phyloP scores from a whole-genome alignment of 768 basidiomycete species.

The Tricholoma bakamatsutake region DNA sequence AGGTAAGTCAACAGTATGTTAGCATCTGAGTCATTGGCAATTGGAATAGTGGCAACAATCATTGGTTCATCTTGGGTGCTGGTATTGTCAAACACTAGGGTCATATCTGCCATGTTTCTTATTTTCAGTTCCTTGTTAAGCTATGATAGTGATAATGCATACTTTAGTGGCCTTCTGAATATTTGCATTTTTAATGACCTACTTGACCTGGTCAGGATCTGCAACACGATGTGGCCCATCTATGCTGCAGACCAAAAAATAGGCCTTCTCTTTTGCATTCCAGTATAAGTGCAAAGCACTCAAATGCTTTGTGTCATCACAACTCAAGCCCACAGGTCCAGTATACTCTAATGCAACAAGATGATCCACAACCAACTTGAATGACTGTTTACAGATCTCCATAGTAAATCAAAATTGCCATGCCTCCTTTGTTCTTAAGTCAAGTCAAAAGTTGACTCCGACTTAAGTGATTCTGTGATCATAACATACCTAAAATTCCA shows the following conservation, averaged over 20 bases:
- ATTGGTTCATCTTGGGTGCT: too few relatives aligned
- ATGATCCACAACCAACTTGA: too few relatives aligned
- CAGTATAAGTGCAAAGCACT: slow-evolving; percentile 17
- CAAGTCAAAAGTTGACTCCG: too few relatives aligned
- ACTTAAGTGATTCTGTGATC: too few relatives aligned
- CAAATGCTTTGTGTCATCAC: slow-evolving; percentile 33
- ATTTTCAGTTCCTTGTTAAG: too few relatives aligned
- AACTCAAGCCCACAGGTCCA: slow-evolving; percentile 24
- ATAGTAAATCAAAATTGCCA: slow-evolving; percentile 12
- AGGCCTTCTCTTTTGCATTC: slow-evolving; percentile 11
- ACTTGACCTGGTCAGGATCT: slow-evolving; percentile 20
- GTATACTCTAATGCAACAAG: slow-evolving; percentile 18
- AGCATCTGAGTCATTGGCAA: not conserved
- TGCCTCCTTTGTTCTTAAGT: too few relatives aligned
- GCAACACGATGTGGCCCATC: slow-evolving; percentile 22
- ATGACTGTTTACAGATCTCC: slow-evolving; percentile 16
- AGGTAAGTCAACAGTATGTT: not conserved
- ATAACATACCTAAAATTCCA: not conserved
- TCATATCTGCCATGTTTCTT: not conserved
- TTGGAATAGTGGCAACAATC: not conserved
- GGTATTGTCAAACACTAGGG: too few relatives aligned
- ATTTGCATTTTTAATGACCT: slow-evolving; percentile 15
- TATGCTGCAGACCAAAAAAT: too few relatives aligned
- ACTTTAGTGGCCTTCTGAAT: not conserved
- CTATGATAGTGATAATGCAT: not conserved